Evolutionary conservation across 2,329 filamentous ascomycete species (phyloP).

Genomic region (Trichothecium sympodiale): DNA sequence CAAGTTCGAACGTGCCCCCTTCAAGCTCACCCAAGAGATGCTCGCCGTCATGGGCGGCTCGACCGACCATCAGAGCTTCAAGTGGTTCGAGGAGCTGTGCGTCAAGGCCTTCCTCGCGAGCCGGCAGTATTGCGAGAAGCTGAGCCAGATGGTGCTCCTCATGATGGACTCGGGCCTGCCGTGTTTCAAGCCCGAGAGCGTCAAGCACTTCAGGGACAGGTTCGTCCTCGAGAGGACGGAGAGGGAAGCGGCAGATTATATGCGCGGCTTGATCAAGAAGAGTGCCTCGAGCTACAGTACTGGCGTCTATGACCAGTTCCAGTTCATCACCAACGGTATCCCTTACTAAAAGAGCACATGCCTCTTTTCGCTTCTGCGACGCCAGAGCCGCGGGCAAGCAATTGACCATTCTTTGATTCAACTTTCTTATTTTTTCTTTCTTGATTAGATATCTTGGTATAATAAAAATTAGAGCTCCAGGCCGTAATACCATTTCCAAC

Average conservation of each 20-base stretch:
- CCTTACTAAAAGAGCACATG: too few species aligned
- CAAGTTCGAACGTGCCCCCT: conserved; percentile 93
- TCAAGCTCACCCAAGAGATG: conserved; percentile 98
- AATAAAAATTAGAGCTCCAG: too few species aligned
- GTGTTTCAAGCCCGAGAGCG: conserved; percentile 94
- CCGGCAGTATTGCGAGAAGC: conserved; percentile 76
- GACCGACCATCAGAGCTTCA: conserved; percentile 76
- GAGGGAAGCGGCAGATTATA: conserved; percentile 87
- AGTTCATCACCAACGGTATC: conserved; percentile 93
- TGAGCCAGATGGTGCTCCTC: conserved; percentile 78
- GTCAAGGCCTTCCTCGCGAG: conserved; percentile 90
- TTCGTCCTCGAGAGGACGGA: conserved; percentile 91
- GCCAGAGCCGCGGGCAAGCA: too few species aligned
- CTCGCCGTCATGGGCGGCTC: conserved; percentile 95
- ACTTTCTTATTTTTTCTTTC: neutral
- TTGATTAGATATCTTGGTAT: too few species aligned
- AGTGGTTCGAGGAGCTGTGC: conserved; percentile 92
- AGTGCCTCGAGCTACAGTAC: conserved; percentile 88
- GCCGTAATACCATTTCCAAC: too few species aligned
- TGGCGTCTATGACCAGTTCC: conserved; percentile 94
- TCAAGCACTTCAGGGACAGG: conserved; percentile 82
- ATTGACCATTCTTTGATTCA: neutral
- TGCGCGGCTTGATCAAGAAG: conserved; percentile 79
- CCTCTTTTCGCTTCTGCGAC: too few species aligned
- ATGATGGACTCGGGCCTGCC: conserved; percentile 96